A percentile compares a stretch with the other conserved stretches of the same genome.
These are phyloP conservation scores for Colletotrichum sp. DNA, from an alignment of 2,329 filamentous ascomycete genomes.

Conservation along the genomic window DNA sequence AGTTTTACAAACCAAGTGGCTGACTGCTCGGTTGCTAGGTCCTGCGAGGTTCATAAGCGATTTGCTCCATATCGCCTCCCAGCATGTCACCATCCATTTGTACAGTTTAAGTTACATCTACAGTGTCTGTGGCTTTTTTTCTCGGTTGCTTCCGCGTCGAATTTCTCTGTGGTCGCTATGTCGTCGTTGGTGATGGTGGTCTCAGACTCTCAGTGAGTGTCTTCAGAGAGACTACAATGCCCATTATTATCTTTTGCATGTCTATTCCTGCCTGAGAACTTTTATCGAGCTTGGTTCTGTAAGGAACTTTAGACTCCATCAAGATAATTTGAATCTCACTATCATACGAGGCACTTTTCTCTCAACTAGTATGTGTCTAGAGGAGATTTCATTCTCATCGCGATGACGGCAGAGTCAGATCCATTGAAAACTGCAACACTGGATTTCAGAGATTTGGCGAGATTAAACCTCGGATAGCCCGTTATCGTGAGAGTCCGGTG, in stretches of 20 bases:
- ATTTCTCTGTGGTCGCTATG: background rate
- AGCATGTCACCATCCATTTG: background rate
- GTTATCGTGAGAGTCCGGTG: background rate
- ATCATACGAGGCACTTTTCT: background rate
- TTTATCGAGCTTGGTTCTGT: rapidly evolving
- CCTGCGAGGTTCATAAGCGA: background rate
- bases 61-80: background rate
- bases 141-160: background rate
- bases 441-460: rapidly evolving
- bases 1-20: background rate
- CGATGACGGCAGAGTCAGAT: background rate
- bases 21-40: background rate
- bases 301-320: background rate
- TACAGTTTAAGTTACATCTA: background rate
- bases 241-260: background rate
- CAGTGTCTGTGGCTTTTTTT: background rate
- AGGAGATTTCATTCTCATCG: background rate
- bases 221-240: background rate
- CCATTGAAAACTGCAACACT: background rate
- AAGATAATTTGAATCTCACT: background rate
- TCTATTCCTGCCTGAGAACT: background rate
- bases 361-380: background rate
- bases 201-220: background rate
- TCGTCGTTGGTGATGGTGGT: background rate
- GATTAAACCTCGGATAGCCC: background rate